Evolutionary conservation across 2,329 filamentous ascomycete species (phyloP).

Genomic region (Nigrospora oryzae): DNA sequence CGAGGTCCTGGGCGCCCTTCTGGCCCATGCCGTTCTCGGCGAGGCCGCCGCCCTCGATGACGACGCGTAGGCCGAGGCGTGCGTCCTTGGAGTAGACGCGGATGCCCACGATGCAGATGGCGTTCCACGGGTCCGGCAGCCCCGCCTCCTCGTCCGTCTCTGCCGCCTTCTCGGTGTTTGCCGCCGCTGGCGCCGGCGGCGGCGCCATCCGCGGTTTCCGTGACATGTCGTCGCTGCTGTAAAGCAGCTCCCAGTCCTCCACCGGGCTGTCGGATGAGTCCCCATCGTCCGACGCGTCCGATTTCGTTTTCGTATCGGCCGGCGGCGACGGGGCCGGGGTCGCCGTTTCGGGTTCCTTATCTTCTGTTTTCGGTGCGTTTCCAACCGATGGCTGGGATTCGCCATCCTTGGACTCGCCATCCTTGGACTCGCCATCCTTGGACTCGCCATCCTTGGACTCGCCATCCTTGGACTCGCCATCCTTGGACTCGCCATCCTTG

Average conservation of each 20-base stretch:
- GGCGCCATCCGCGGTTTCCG: slow-evolving; percentile 37
- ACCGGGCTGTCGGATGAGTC: slow-evolving; percentile 53
- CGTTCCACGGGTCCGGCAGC: slow-evolving; percentile 30
- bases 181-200: slow-evolving; percentile 10
- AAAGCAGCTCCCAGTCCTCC: slow-evolving; percentile 50
- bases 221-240: slow-evolving; percentile 49
- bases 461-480: slow-evolving; percentile 1
- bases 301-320: too few species aligned
- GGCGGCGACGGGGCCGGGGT: too few species aligned
- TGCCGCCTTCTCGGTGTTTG: slow-evolving; percentile 14
- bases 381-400: not conserved
- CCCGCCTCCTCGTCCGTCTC: slow-evolving; percentile 31
- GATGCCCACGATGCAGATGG: slow-evolving; percentile 30
- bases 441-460: slow-evolving; percentile 3
- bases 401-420: not conserved
- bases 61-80: slow-evolving; percentile 41
- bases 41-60: slow-evolving; percentile 46
- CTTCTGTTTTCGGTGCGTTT: slow-evolving; percentile 1
- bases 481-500: slow-evolving; percentile 2
- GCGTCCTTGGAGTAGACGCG: slow-evolving; percentile 36
- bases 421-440: slow-evolving; percentile 1
- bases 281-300: slow-evolving; percentile 30
- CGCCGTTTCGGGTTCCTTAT: not conserved
- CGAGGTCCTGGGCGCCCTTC: slow-evolving; percentile 45
- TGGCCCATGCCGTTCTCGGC: slow-evolving; percentile 48